phyloP scores from a whole-genome alignment of 2,329 filamentous ascomycete species.

The Fusarium gaditjirri region DNA sequence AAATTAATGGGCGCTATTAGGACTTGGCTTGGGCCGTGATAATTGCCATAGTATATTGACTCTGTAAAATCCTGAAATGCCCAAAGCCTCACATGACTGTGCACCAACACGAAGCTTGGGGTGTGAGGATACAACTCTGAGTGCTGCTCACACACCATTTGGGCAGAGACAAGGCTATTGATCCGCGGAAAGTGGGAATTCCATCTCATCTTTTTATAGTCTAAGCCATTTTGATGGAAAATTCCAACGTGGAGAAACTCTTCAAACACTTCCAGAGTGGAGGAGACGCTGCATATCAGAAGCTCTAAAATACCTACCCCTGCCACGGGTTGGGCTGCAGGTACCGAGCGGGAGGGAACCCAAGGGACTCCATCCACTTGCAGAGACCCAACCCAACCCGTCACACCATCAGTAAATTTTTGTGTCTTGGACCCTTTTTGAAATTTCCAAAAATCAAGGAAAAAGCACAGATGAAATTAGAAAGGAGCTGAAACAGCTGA shows the following conservation, averaged over 20 bases:
- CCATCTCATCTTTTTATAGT: slow-evolving; percentile 4
- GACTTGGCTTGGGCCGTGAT: slow-evolving; percentile 5
- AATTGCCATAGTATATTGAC: slow-evolving; percentile 9
- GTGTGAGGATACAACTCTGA: slow-evolving; percentile 14
- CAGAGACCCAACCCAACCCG: slow-evolving; percentile 31
- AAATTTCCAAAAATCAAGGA: slow-evolving; percentile 19
- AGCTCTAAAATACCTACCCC: slow-evolving; percentile 21
- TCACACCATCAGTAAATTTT: slow-evolving; percentile 26
- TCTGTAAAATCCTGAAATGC: background rate
- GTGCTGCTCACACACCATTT: slow-evolving; percentile 8
- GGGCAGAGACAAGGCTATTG: slow-evolving; percentile 1
- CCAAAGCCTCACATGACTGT: background rate
- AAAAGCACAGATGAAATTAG: slow-evolving; percentile 3
- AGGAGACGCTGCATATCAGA: slow-evolving; percentile 16
- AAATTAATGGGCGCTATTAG: slow-evolving; percentile 9
- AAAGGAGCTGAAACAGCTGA: slow-evolving; percentile 11
- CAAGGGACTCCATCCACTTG: slow-evolving; percentile 25
- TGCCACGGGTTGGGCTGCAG: slow-evolving; percentile 40
- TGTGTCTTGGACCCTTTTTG: slow-evolving; percentile 26
- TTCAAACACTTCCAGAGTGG: slow-evolving; percentile 20
- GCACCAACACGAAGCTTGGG: slow-evolving; percentile 11
- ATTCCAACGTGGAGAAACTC: slow-evolving; percentile 14
- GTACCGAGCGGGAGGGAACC: slow-evolving; percentile 40
- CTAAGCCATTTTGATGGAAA: slow-evolving; percentile 11
- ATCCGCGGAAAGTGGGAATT: slow-evolving; percentile 24